These are phyloP conservation scores for Pseudopithomyces chartarum DNA, from an alignment of 2,329 filamentous ascomycete genomes.

Conservation along the genomic window DNA sequence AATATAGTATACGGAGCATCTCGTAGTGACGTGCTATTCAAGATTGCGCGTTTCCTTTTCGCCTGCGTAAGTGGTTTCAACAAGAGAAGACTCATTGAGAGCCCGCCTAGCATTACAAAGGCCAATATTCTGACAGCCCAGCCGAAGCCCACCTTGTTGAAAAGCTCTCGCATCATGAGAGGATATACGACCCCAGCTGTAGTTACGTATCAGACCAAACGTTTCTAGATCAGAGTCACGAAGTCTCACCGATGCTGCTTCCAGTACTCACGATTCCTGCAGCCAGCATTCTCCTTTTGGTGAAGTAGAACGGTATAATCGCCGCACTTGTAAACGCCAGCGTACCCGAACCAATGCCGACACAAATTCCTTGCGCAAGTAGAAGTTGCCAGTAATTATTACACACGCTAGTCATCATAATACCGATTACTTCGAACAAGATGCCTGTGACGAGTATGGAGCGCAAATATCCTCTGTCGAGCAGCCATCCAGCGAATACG, in stretches of 20 bases:
- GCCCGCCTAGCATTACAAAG: constrained; percentile 52
- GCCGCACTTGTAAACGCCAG: constrained; percentile 21
- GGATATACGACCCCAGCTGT: constrained; percentile 68
- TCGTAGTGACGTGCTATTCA: not conserved
- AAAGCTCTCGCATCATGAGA: constrained; percentile 52
- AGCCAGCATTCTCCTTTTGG: constrained; percentile 59
- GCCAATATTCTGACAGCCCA: constrained; percentile 66
- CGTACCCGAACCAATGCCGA: constrained; percentile 22
- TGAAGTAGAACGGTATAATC: constrained; percentile 57
- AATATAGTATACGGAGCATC: constrained; percentile 23
- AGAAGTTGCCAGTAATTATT: constrained; percentile 52
- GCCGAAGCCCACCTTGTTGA: constrained; percentile 62
- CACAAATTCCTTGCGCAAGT: constrained; percentile 24
- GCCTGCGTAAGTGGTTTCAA: constrained; percentile 6
- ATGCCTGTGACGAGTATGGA: constrained; percentile 45
- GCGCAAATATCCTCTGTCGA: constrained; percentile 54
- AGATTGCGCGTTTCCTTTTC: constrained; percentile 4
- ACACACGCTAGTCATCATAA: constrained; percentile 55
- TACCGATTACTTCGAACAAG: constrained; percentile 47
- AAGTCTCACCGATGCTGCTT: constrained; percentile 15
- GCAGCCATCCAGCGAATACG: constrained; percentile 53
- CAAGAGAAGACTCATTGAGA: constrained; percentile 4
- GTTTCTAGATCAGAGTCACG: constrained; percentile 44
- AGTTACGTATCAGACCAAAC: constrained; percentile 50
- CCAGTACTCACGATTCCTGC: constrained; percentile 63